Base-by-base conservation (phyloP, 208 protist species). In the Acanthamoeba royreba region DNA sequence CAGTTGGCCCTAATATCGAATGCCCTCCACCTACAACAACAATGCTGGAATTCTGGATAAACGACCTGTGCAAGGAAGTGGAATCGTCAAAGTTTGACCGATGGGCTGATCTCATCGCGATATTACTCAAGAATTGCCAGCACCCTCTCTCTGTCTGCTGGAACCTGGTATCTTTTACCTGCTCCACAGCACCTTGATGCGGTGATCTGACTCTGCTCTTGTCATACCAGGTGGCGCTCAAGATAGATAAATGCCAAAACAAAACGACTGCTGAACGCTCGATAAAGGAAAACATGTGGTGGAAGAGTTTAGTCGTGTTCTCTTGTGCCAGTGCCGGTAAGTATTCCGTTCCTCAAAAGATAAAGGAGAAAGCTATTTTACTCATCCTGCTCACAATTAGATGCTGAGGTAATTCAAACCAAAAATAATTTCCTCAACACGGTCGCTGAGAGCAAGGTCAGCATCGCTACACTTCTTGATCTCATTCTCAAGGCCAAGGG, bases 391-490 rank as follows among this genome's bases (percentile, higher is more conserved):
- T n/a, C 42, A 61, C 35, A 61, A 35, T 38, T 22, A 92, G 87
- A 92, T 46, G 40, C 87, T 28, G 87, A 92, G 28, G 61, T 45
- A 9, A 53, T 31, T 7, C 87, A 79, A 40, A 77, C 61, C 55
- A 92, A 92, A 45, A 92, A 92, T 58, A 53, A 55, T 28, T 92
- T 79, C 87, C 47, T 92, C 43, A 92, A 92, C 38, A 92, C 52
- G 15, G 58, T 92, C 4, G 87, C 61, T 22, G 58, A 92, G 28
- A 92, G 46, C 47, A 92, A 79, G 79, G 55, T 77, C 19, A 47
- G 40, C n/a, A 8, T 69, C 42, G 45, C 87, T 7, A 77, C 87
- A 19, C 63, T 92, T 22, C 77, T 92, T 19, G 87, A 92, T 17
- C 52, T 92, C 13, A 92, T 92, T 15, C 17, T 92, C 11, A 92